phyloP scores from a whole-genome alignment of 345 rosid species.

The Cardamine occulta region DNA sequence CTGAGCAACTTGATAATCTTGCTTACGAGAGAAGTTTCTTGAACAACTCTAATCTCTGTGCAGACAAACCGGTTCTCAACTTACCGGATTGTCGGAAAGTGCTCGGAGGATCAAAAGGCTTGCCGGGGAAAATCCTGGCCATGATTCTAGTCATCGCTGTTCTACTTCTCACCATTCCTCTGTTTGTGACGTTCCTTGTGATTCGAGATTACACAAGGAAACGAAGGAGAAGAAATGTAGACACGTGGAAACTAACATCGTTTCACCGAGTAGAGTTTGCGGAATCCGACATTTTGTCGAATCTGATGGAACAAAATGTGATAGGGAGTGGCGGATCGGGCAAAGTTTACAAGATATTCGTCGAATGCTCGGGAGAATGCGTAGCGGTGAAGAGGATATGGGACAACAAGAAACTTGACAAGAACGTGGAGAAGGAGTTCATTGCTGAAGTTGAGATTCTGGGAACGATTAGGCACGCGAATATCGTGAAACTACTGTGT shows the following conservation, averaged over 20 bases:
- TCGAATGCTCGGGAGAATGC: slow-evolving; percentile 49
- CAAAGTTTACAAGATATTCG: slow-evolving; percentile 65
- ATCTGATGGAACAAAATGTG: slow-evolving; percentile 68
- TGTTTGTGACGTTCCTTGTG: slow-evolving; percentile 47
- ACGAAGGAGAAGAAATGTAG: slow-evolving; percentile 43
- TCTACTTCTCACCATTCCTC: slow-evolving; percentile 41
- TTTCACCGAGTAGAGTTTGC: slow-evolving; percentile 75
- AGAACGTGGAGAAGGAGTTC: slow-evolving; percentile 72
- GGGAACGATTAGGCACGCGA: slow-evolving; percentile 76
- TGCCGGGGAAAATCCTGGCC: slow-evolving; percentile 55
- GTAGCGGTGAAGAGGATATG: slow-evolving; percentile 93
- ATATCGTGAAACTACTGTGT: slow-evolving; percentile 83
- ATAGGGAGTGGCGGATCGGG: slow-evolving; percentile 96
- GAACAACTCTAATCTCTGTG: slow-evolving; percentile 72
- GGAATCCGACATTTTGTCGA: slow-evolving; percentile 60
- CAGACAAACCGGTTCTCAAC: slow-evolving; percentile 48
- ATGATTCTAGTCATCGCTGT: slow-evolving; percentile 51
- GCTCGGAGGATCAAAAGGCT: slow-evolving; percentile 35
- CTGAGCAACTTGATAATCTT: slow-evolving; percentile 54
- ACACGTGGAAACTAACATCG: slow-evolving; percentile 80
- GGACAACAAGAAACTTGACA: slow-evolving; percentile 56
- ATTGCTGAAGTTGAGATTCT: slow-evolving; percentile 77
- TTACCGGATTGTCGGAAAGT: slow-evolving; percentile 60
- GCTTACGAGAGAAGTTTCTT: slow-evolving; percentile 75
- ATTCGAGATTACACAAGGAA: slow-evolving; percentile 55